Percentiles rank a stretch among this genome's conserved stretches.
phyloP scores from a whole-genome alignment of 129 eudicot species.

The Heracleum sosnowskyi region DNA sequence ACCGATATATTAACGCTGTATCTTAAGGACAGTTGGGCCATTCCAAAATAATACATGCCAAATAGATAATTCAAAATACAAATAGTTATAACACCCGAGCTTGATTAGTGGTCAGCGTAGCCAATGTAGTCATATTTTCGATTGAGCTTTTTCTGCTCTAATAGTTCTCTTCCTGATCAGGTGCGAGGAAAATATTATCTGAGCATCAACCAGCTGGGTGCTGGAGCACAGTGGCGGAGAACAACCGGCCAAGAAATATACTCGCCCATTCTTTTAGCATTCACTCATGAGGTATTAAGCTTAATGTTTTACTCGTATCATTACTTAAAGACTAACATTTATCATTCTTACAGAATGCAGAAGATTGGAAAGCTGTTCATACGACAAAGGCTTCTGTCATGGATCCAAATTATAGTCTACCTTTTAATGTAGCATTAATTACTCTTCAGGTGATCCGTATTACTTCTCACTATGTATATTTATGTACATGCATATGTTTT shows the following conservation, averaged over 20 bases:
- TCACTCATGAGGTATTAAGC: slow-evolving; percentile 67
- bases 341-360: slow-evolving; percentile 39
- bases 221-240: slow-evolving; percentile 83
- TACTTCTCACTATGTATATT: neutral
- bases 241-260: slow-evolving; percentile 80
- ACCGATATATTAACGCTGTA: neutral
- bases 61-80: neutral
- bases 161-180: slow-evolving; percentile 27
- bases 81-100: neutral
- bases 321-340: slow-evolving; percentile 7
- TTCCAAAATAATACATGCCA: neutral
- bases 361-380: slow-evolving; percentile 60
- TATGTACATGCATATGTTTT: neutral
- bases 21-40: neutral
- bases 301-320: neutral
- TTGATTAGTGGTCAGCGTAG: neutral
- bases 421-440: slow-evolving; percentile 72
- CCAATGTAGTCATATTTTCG: neutral
- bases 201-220: slow-evolving; percentile 45
- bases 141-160: neutral
- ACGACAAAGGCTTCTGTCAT: slow-evolving; percentile 38
- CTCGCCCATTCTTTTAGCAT: slow-evolving; percentile 81
- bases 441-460: slow-evolving; percentile 63
- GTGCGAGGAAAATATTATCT: slow-evolving; percentile 73
- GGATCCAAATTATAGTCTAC: slow-evolving; percentile 66